A percentile compares a stretch with the other conserved stretches of the same genome.
These are phyloP conservation scores for Kodamaea fungicola DNA, from an alignment of 1,139 yeast species.

Conservation along the genomic window DNA sequence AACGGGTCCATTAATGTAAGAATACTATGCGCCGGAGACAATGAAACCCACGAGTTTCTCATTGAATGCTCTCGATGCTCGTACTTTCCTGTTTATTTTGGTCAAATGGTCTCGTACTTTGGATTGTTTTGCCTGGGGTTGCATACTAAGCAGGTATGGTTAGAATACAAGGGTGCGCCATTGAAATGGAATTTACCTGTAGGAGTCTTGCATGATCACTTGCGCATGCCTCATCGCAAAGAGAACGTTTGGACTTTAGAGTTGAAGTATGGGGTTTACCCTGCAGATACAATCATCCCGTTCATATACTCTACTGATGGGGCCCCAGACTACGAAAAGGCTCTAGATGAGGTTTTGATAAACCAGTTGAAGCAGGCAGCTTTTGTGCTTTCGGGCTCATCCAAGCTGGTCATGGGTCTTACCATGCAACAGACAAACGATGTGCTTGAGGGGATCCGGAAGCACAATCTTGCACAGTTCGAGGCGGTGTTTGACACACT, in stretches of 20 bases:
- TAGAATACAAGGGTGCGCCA: constrained; percentile 62
- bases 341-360: constrained; percentile 54
- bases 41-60: constrained; percentile 19
- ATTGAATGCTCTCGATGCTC: constrained; percentile 40
- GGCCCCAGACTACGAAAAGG: constrained; percentile 21
- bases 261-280: constrained; percentile 45
- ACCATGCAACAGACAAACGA: constrained; percentile 55
- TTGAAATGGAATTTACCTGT: constrained; percentile 77
- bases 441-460: constrained; percentile 53
- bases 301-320: constrained; percentile 16
- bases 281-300: constrained; percentile 53
- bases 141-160: constrained; percentile 46
- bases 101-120: constrained; percentile 42
- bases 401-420: constrained; percentile 72
- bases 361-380: constrained; percentile 81
- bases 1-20: constrained; percentile 51
- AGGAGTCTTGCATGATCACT: constrained; percentile 64
- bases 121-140: constrained; percentile 29
- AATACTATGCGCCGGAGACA: constrained; percentile 16
- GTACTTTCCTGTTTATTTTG: constrained; percentile 54
- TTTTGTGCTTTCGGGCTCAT: constrained; percentile 66
- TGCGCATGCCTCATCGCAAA: constrained; percentile 17
- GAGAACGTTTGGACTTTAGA: constrained; percentile 46
- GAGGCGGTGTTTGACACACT: constrained; percentile 25
- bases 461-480: constrained; percentile 28